Percentiles rank a stretch among this genome's conserved stretches.
Conservation (phyloP, 1,139 yeast genomes). For the Geotrichum aggregatum region DNA sequence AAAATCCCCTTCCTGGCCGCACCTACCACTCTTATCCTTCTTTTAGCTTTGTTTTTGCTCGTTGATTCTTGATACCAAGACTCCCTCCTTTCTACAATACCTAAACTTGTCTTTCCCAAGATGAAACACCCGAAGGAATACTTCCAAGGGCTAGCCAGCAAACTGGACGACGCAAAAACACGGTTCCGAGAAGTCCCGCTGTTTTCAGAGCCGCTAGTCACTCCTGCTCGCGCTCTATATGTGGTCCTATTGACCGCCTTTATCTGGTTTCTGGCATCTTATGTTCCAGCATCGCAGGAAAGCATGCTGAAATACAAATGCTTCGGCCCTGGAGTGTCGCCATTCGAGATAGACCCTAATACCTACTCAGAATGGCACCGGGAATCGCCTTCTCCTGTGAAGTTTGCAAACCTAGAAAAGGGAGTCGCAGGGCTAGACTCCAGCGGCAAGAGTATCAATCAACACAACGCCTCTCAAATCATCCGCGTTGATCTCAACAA, state of each 20-base stretch:
- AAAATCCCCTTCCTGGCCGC: too few relatives aligned
- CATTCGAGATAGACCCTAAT: slow-evolving; percentile 30
- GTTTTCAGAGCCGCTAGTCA: slow-evolving; percentile 4
- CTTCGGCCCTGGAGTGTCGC: slow-evolving; percentile 34
- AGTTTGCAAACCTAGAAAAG: slow-evolving; percentile 19
- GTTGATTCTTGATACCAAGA: too few relatives aligned
- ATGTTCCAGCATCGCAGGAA: slow-evolving; percentile 24
- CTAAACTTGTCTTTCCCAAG: background rate
- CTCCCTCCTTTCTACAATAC: background rate
- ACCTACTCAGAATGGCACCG: slow-evolving; percentile 32
- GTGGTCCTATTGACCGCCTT: slow-evolving; percentile 18
- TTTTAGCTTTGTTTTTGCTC: background rate
- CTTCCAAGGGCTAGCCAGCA: slow-evolving; percentile 1
- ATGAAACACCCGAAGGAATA: slow-evolving; percentile 12
- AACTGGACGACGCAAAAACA: background rate
- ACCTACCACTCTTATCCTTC: background rate
- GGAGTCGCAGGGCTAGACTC: slow-evolving; percentile 12
- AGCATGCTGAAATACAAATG: slow-evolving; percentile 28
- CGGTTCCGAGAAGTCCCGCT: slow-evolving; percentile 1
- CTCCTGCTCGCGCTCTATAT: slow-evolving; percentile 21
- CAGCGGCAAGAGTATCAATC: slow-evolving; percentile 24
- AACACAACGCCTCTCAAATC: slow-evolving; percentile 27
- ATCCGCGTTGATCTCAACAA: slow-evolving; percentile 47
- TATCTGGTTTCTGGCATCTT: slow-evolving; percentile 22
- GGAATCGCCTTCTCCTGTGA: slow-evolving; percentile 31